These are phyloP conservation scores for Eucalyptus cloeziana DNA, from an alignment of 345 rosid species.

Conservation along the genomic window DNA sequence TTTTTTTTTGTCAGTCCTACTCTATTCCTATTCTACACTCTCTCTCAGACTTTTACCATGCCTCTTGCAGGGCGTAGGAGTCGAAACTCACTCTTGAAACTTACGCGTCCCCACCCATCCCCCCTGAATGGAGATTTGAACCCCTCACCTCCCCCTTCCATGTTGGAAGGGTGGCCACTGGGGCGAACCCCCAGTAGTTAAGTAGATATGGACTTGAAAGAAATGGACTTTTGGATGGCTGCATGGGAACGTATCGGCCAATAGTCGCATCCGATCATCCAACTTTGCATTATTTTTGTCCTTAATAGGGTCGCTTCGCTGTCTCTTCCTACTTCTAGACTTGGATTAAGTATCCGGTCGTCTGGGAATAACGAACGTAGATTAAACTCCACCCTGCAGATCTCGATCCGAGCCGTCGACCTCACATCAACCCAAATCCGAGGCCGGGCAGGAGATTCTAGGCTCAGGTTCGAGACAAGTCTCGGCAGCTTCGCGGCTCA, in stretches of 20 bases:
- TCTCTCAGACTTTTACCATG: too few species aligned
- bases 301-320: background rate
- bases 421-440: background rate
- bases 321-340: background rate
- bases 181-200: too few species aligned
- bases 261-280: background rate
- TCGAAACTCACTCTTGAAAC: too few species aligned
- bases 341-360: background rate
- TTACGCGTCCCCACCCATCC: too few species aligned
- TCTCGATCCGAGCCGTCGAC: background rate
- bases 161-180: too few species aligned
- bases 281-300: background rate
- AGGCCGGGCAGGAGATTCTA: background rate
- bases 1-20: too few species aligned
- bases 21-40: too few species aligned
- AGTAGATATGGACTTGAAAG: background rate
- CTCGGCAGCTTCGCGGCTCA: background rate
- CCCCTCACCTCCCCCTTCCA: too few species aligned
- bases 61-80: too few species aligned
- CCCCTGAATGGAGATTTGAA: too few species aligned
- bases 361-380: too few species aligned
- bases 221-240: background rate
- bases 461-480: background rate
- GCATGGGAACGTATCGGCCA: background rate
- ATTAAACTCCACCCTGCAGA: background rate